A percentile compares a stretch with the other conserved stretches of the same genome.
These are phyloP conservation scores for Suillus paluster DNA, from an alignment of 768 basidiomycete genomes.

Conservation along the genomic window DNA sequence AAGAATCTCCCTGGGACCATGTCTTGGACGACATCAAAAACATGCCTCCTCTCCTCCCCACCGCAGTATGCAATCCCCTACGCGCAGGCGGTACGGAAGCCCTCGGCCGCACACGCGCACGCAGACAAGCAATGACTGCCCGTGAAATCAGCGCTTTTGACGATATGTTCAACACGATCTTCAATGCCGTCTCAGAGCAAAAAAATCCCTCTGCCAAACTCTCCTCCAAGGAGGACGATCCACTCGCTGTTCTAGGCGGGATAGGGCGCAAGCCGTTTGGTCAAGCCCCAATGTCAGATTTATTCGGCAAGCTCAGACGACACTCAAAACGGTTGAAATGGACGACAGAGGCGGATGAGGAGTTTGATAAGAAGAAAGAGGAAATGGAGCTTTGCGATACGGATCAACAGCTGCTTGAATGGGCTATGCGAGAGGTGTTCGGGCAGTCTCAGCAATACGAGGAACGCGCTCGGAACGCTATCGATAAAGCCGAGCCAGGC, in stretches of 20 bases:
- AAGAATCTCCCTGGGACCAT: slow-evolving; percentile 53
- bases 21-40: slow-evolving; percentile 53
- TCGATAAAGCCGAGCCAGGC: slow-evolving; percentile 24
- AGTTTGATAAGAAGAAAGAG: slow-evolving; percentile 72
- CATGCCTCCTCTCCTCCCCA: slow-evolving; percentile 28
- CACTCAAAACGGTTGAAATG: slow-evolving; percentile 54
- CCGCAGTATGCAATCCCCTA: slow-evolving; percentile 20
- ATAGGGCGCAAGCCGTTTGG: slow-evolving; percentile 20
- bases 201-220: slow-evolving; percentile 22
- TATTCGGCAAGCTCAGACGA: slow-evolving; percentile 60
- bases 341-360: slow-evolving; percentile 55
- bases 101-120: slow-evolving; percentile 18
- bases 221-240: neutral
- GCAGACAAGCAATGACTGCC: slow-evolving; percentile 67
- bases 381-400: slow-evolving; percentile 70
- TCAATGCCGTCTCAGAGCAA: slow-evolving; percentile 52
- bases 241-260: neutral
- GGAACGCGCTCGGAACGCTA: slow-evolving; percentile 46
- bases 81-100: slow-evolving; percentile 4
- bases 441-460: slow-evolving; percentile 56
- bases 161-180: slow-evolving; percentile 76
- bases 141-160: slow-evolving; percentile 69
- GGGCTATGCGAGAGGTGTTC: slow-evolving; percentile 75
- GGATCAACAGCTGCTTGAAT: slow-evolving; percentile 73
- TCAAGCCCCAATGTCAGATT: slow-evolving; percentile 41